A percentile compares a stretch with the other conserved stretches of the same genome.
Conservation (phyloP, 1,139 yeast genomes). For the Yamadazyma spencermartinsiae region DNA sequence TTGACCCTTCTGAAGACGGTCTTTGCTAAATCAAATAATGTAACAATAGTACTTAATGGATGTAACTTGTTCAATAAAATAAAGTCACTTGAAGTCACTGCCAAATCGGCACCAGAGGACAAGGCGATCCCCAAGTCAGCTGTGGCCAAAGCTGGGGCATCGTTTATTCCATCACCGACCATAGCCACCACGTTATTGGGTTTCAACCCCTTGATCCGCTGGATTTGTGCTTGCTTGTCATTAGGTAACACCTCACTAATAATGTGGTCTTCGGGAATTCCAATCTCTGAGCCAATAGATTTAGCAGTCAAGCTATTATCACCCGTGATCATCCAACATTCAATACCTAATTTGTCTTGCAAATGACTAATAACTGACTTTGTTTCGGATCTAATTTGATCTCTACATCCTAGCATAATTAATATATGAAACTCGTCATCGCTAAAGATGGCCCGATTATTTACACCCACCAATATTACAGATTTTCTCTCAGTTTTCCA, state of each 20-base stretch:
- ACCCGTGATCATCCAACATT: constrained; percentile 74
- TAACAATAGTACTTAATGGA: constrained; percentile 50
- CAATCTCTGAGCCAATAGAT: constrained; percentile 65
- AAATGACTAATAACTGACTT: constrained; percentile 49
- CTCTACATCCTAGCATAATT: constrained; percentile 59
- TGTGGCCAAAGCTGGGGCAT: constrained; percentile 60
- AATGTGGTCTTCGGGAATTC: constrained; percentile 54
- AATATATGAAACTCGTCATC: constrained; percentile 38
- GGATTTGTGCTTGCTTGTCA: constrained; percentile 63
- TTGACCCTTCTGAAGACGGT: constrained; percentile 53
- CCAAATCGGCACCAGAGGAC: constrained; percentile 60
- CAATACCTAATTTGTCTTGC: constrained; percentile 41
- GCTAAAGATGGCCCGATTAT: constrained; percentile 25
- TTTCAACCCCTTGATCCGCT: constrained; percentile 47
- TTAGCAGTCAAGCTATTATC: constrained; percentile 68
- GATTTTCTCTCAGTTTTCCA: constrained; percentile 72
- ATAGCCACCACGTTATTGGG: constrained; percentile 47
- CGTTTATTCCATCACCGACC: constrained; percentile 68
- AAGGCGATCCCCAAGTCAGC: constrained; percentile 64
- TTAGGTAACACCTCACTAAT: constrained; percentile 74
- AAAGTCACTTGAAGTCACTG: constrained; percentile 59
- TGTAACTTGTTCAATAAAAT: constrained; percentile 47
- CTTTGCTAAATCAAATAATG: constrained; percentile 45
- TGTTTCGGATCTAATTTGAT: constrained; percentile 65
- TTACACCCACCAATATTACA: constrained; percentile 55